Evolutionary conservation across 805 yeast genomes (phyloP).

Genomic region (Nakazawaea anatomiae): DNA sequence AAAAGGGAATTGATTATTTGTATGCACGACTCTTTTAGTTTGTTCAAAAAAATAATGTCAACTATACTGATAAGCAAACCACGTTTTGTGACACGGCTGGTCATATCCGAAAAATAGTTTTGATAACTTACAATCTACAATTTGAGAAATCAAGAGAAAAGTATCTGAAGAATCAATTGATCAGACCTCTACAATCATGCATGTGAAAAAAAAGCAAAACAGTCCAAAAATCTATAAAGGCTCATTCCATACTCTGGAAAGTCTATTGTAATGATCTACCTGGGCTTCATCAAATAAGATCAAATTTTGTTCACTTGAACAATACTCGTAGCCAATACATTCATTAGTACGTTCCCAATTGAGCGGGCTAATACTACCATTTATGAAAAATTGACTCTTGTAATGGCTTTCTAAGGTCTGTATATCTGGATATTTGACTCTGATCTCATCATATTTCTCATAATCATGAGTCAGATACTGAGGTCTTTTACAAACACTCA

Average conservation of each 20-base stretch:
- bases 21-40: too few species aligned
- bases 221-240: neutral
- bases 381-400: neutral
- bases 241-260: neutral
- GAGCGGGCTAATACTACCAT: neutral
- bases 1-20: too few species aligned
- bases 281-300: neutral
- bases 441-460: neutral
- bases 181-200: too few species aligned
- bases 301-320: neutral
- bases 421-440: neutral
- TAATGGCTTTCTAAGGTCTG: neutral
- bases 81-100: too few species aligned
- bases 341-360: neutral
- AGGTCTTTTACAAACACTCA: conserved; percentile 18
- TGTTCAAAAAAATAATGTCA: too few species aligned
- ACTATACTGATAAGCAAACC: too few species aligned
- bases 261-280: neutral
- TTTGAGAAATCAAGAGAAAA: too few species aligned
- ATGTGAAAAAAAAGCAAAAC: too few species aligned
- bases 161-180: too few species aligned
- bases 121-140: too few species aligned
- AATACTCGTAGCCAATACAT: conserved; percentile 1
- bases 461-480: neutral
- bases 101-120: too few species aligned